Base-by-base conservation (phyloP, 345 rosid genomes). In the Mangifera indica region DNA sequence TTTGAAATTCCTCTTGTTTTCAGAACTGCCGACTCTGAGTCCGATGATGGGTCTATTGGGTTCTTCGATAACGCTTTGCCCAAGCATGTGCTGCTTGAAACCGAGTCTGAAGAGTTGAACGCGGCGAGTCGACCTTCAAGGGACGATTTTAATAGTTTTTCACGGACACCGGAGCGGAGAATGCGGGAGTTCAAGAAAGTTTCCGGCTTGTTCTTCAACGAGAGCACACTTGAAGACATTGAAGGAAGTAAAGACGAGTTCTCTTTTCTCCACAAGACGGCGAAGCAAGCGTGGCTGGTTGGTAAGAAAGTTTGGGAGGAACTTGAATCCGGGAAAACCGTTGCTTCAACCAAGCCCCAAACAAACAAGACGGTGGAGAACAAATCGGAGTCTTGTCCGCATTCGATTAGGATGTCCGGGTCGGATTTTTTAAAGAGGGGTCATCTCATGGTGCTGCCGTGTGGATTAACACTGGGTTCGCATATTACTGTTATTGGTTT, bases 401-500 rank as follows among this genome's bases (percentile, higher is more conserved):
- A 84, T 64, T 86, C 93, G 72, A 70, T 87, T 62, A 57, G 87
- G 9, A 34, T 83, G 29, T 72, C 88, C 10, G 87, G 86, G 79
- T 74, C 81, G 24, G 85, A 90, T 56, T 88, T 90, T 77, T 29
- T 29, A 29, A 29, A 29, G 32, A 3, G 32, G 32, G 32, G 32
- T 3, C 32, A 29, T 29, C 32, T 29, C 32, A 29, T 29, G 32
- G 32, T 29, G 32, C 32, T 29, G 32, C 32, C 32, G 3, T 29
- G 32, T 29, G 32, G 32, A 29, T 84, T 94, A 48, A 88, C 96
- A 15, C 72, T 92, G 70, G 98, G 97, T 3, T 92, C 98, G 9
- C 98, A 92, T 56, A 64, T 94, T 13, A 90, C 97, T 15, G 77
- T 94, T 68, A 89, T 94, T 7, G 98, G 89, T 74, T 85, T 85